These are phyloP conservation scores for Globisporangium middletonii DNA, from an alignment of 352 stramenopile genomes.

Conservation along the genomic window DNA sequence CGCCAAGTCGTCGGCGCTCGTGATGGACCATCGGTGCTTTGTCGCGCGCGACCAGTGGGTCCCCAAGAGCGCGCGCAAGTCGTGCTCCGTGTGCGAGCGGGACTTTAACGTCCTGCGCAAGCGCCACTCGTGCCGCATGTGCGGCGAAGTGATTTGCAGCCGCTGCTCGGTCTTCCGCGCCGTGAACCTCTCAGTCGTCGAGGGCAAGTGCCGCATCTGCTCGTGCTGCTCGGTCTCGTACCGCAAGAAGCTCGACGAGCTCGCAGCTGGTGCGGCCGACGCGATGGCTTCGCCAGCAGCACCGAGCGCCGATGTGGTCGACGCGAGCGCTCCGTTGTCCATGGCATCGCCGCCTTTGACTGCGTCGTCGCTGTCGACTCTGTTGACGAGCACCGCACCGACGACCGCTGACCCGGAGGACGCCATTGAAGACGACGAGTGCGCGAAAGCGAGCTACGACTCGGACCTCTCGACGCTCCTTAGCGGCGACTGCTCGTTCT, in stretches of 20 bases:
- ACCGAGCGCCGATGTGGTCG: not conserved
- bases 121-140: conserved; percentile 79
- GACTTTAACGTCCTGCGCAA: conserved; percentile 71
- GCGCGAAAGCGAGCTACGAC: conserved; percentile 9
- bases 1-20: conserved; percentile 18
- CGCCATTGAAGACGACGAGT: not conserved
- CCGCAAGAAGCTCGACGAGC: conserved; percentile 29
- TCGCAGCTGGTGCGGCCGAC: not conserved
- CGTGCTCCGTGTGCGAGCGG: conserved; percentile 59
- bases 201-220: conserved; percentile 65
- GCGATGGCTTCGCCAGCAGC: not conserved
- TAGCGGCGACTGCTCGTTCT: conserved; percentile 27
- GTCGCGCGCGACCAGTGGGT: conserved; percentile 54
- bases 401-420: not conserved
- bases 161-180: conserved; percentile 67
- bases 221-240: conserved; percentile 69
- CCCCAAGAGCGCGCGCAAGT: conserved; percentile 31
- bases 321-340: not conserved
- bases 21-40: conserved; percentile 62
- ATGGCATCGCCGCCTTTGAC: not conserved
- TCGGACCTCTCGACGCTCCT: conserved; percentile 34
- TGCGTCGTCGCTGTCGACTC: conserved; percentile 3
- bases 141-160: conserved; percentile 70
- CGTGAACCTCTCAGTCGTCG: conserved; percentile 52
- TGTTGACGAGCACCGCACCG: not conserved